Evolutionary conservation across 495 filamentous ascomycete genomes (phyloP), one percentile per base, ranked within the genome.

Genomic region (Rostrohypoxylon terebratum): DNA sequence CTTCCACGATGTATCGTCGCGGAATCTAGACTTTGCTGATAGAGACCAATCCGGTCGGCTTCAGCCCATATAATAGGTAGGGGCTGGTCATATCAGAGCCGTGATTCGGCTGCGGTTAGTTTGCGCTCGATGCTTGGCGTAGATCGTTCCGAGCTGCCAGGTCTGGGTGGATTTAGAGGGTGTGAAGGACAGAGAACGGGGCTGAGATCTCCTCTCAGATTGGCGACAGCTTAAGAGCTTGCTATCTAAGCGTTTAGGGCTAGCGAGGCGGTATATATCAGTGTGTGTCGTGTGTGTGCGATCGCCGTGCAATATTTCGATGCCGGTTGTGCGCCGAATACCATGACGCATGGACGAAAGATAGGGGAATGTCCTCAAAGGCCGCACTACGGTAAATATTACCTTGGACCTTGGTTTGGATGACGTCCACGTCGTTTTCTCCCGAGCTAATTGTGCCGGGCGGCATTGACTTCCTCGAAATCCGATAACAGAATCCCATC

Each of bases 41-140:
- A 20, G 38, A 60, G 42, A 33, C 61, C 71, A 73, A 69, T 66
- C 65, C 61, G 23, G 25, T 20, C n/a, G 50, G 38, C 51, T 36
- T 23, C 50, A 36, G 65, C 61, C 64, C 64, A 55, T 68, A 62
- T 63, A 58, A 59, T 57, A 67, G 53, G 64, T 67, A 59, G 40
- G 63, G 65, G 60, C 51, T 51, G 28, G 54, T 38, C 55, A 73
- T 73, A 64, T 50, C 8, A 58, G 45, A 61, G 61, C 44, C 51
- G 65, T 69, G 71, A 73, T 73, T 73, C 66, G 71, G 33, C 71
- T 57, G 38, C n/a, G 40, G 45, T 69, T 62, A 57, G 65, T 63
- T 62, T 57, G 40, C 60, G 50, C 28, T 16, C 31, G 21, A 69
- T 65, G 54, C 71, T 73, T 73, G 71, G 71, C 71, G 71, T 69